These are phyloP conservation scores for Nicotiana benthamiana DNA, from an alignment of 257 asterid genomes.

Conservation along the genomic window DNA sequence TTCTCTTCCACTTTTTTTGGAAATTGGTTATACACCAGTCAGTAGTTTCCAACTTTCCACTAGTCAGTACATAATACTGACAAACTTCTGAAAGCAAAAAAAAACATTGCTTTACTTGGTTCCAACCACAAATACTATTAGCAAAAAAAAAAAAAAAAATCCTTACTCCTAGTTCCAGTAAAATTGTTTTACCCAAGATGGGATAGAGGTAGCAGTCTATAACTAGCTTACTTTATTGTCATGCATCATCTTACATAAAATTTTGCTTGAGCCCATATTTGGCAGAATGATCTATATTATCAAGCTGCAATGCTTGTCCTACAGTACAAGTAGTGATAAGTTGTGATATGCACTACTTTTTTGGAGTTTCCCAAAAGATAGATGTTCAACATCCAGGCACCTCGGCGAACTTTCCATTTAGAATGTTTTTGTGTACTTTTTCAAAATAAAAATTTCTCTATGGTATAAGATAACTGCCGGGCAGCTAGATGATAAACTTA, in stretches of 20 bases:
- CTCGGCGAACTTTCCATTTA: neutral
- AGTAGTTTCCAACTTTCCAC: neutral
- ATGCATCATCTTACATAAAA: neutral
- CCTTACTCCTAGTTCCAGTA: neutral
- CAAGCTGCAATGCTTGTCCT: neutral
- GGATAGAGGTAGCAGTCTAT: neutral
- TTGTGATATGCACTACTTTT: neutral
- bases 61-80: neutral
- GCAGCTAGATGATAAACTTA: neutral
- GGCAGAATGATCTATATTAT: neutral
- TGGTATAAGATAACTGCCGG: neutral
- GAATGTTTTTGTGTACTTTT: neutral
- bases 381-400: neutral
- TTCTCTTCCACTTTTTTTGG: neutral
- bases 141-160: neutral
- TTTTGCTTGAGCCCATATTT: neutral
- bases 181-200: neutral
- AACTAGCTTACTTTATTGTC: neutral
- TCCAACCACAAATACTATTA: neutral
- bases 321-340: neutral
- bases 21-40: neutral
- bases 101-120: neutral
- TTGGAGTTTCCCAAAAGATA: neutral
- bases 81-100: neutral
- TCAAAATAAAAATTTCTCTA: neutral